Evolutionary conservation across 1,284 basidiomycete species (phyloP).

Genomic region (Gastroboletus turbinatus): DNA sequence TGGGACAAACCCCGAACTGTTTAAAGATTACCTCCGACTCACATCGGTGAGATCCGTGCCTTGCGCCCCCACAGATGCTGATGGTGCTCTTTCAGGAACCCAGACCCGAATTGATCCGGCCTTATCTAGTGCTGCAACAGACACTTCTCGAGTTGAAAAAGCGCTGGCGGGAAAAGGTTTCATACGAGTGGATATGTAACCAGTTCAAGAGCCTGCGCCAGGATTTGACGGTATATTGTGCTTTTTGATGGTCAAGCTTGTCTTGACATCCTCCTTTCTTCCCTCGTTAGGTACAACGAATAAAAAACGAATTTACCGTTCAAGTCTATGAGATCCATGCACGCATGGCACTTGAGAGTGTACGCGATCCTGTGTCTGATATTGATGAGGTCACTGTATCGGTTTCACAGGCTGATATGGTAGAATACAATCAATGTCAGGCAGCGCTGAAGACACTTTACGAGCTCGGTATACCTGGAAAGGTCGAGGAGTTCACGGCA

Average conservation of each 20-base stretch:
- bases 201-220: slow-evolving; percentile 98
- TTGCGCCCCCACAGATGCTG: neutral
- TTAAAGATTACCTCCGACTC: slow-evolving; percentile 94
- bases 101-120: slow-evolving; percentile 92
- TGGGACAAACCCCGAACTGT: slow-evolving; percentile 84
- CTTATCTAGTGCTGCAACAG: slow-evolving; percentile 80
- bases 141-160: slow-evolving; percentile 88
- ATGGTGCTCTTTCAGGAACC: slow-evolving; percentile 68
- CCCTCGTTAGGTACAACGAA: slow-evolving; percentile 86
- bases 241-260: slow-evolving; percentile 14
- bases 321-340: slow-evolving; percentile 98
- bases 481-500: slow-evolving; percentile 93
- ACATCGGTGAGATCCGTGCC: slow-evolving; percentile 70
- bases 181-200: slow-evolving; percentile 94
- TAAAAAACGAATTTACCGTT: slow-evolving; percentile 98
- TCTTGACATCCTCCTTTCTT: slow-evolving; percentile 21
- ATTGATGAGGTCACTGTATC: slow-evolving; percentile 14
- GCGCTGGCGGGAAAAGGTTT: slow-evolving; percentile 83
- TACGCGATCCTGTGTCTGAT: slow-evolving; percentile 40
- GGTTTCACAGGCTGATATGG: slow-evolving; percentile 80
- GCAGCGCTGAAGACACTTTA: slow-evolving; percentile 89
- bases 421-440: slow-evolving; percentile 99
- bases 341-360: slow-evolving; percentile 92
- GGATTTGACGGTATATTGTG: slow-evolving; percentile 85
- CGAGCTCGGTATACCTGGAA: slow-evolving; percentile 88